A percentile compares a stretch with the other conserved stretches of the same genome.
phyloP scores from a whole-genome alignment of 75 land plant genomes.

The Isoetes taiwanensis region DNA sequence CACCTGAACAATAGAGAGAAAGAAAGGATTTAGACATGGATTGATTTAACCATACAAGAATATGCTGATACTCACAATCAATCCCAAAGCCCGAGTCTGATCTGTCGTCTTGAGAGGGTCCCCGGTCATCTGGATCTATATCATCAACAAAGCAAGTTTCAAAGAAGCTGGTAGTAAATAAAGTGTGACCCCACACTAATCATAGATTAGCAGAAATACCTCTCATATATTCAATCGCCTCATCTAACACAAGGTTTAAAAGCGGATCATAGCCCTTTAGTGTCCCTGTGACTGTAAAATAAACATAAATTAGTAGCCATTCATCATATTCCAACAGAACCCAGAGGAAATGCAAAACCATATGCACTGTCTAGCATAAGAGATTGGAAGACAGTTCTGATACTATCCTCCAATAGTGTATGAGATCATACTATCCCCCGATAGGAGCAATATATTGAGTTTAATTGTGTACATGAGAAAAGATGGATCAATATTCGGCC shows the following conservation, averaged over 20 bases:
- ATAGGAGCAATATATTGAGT: too few relatives aligned
- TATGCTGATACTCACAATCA: constrained; percentile 50
- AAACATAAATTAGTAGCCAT: too few relatives aligned
- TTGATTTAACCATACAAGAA: not conserved
- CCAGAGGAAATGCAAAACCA: too few relatives aligned
- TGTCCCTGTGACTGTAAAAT: constrained; percentile 71
- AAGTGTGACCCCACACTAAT: not conserved
- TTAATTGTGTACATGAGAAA: too few relatives aligned
- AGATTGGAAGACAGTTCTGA: too few relatives aligned
- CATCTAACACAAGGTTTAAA: constrained; percentile 90
- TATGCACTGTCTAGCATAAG: too few relatives aligned
- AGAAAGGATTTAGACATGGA: not conserved
- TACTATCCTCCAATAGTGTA: too few relatives aligned
- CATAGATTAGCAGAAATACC: constrained; percentile 22
- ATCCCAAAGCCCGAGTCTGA: constrained; percentile 81
- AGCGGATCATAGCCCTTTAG: constrained; percentile 96
- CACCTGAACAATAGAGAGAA: constrained; percentile 38
- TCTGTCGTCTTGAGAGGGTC: constrained; percentile 94
- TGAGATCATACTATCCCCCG: too few relatives aligned
- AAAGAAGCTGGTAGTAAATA: not conserved
- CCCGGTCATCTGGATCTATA: constrained; percentile 96
- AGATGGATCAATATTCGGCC: too few relatives aligned
- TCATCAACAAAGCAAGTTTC: not conserved
- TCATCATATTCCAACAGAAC: too few relatives aligned
- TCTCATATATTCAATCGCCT: constrained; percentile 80